Conservation (phyloP, 331 rosid genomes). For the Rosa hybrid region DNA sequence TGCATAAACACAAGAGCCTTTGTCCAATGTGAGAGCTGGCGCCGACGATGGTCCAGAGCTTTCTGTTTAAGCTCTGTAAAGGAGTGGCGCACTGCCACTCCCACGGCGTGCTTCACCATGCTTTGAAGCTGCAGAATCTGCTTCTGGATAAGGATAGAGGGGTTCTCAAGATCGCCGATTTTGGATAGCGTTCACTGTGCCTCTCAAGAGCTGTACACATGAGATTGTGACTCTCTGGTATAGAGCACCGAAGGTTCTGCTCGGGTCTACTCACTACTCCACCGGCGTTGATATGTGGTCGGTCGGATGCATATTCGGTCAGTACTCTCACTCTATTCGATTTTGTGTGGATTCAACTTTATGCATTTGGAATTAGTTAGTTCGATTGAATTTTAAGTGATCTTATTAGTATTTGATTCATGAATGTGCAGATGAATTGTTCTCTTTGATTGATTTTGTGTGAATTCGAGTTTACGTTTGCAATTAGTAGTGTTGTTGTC, state of each 20-base stretch:
- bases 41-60: constrained; percentile 55
- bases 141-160: constrained; percentile 72
- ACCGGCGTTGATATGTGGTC: too few species aligned
- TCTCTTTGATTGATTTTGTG: too few species aligned
- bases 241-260: constrained; percentile 73
- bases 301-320: too few species aligned
- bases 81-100: constrained; percentile 96
- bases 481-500: too few species aligned
- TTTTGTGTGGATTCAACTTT: too few species aligned
- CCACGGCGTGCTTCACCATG: constrained; percentile 92
- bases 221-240: constrained; percentile 98
- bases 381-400: too few species aligned
- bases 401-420: too few species aligned
- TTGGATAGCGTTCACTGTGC: constrained; percentile 94
- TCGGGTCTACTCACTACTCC: too few species aligned
- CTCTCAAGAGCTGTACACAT: constrained; percentile 91
- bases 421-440: too few species aligned
- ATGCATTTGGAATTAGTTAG: too few species aligned
- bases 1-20: neutral
- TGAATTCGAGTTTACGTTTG: too few species aligned
- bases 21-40: constrained; percentile 39
- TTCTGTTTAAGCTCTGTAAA: constrained; percentile 83
- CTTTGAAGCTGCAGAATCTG: constrained; percentile 89
- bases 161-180: constrained; percentile 86
- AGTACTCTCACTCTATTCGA: too few species aligned